Percentiles rank a stretch among this genome's conserved stretches.
Evolutionary conservation across 2,329 filamentous ascomycete genomes (phyloP).

Genomic region (Colletotrichum brevisporum): DNA sequence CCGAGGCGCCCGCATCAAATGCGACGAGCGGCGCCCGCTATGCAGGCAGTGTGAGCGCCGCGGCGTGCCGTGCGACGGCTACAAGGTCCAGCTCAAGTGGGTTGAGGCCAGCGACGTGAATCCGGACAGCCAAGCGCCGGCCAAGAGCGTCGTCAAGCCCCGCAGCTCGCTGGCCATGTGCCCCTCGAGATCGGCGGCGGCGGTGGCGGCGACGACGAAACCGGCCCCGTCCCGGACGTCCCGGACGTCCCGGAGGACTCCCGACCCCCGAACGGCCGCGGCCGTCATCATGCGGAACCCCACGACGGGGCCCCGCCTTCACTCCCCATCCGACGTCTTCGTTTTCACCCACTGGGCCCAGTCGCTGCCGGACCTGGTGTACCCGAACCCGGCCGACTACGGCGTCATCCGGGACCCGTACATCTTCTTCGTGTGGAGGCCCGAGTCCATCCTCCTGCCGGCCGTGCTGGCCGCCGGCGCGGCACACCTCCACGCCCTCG

Average conservation of each 20-base stretch:
- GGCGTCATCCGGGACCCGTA: constrained; percentile 26
- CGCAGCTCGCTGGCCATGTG: constrained; percentile 3
- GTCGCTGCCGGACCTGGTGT: constrained; percentile 21
- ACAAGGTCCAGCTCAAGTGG: constrained; percentile 31
- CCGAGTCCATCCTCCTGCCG: constrained; percentile 23
- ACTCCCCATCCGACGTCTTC: constrained; percentile 19
- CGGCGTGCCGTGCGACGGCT: constrained; percentile 24
- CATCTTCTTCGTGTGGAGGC: constrained; percentile 20
- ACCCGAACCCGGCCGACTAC: constrained; percentile 24
- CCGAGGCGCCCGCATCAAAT: constrained; percentile 25
- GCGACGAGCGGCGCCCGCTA: constrained; percentile 24
- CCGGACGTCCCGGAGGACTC: background rate
- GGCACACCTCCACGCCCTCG: constrained; percentile 16
- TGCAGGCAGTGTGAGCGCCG: constrained; percentile 15
- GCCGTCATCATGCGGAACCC: constrained; percentile 1
- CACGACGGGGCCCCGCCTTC: constrained; percentile 3
- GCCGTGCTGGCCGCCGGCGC: constrained; percentile 20
- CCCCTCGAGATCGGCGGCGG: background rate
- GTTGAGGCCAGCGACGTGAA: constrained; percentile 18
- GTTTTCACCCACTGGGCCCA: constrained; percentile 34
- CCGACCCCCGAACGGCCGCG: background rate
- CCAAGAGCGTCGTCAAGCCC: constrained; percentile 15
- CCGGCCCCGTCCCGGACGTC: background rate
- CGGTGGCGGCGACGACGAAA: background rate
- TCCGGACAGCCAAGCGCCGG: constrained; percentile 4